These are phyloP conservation scores for Tricholoma flavovirens DNA, from an alignment of 768 basidiomycete species.

Conservation along the genomic window DNA sequence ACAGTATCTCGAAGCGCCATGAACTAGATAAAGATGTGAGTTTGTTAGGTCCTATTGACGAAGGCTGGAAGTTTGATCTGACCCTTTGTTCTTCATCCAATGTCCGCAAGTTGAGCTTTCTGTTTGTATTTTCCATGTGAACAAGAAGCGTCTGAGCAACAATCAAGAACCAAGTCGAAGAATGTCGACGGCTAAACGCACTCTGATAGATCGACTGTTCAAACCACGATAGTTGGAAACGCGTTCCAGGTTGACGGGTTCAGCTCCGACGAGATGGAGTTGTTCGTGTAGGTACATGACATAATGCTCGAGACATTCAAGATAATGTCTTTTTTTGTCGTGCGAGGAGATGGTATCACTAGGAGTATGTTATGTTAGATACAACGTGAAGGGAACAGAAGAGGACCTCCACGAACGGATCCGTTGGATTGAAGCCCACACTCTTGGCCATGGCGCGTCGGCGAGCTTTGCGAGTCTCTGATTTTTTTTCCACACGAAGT, in stretches of 20 bases:
- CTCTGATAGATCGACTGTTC: slow-evolving; percentile 60
- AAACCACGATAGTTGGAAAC: slow-evolving; percentile 49
- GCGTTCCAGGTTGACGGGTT: slow-evolving; percentile 44
- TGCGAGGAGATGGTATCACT: slow-evolving; percentile 75
- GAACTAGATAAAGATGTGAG: slow-evolving; percentile 15
- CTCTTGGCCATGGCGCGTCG: slow-evolving; percentile 52
- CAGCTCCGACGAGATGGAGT: slow-evolving; percentile 41
- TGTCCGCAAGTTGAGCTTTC: slow-evolving; percentile 44
- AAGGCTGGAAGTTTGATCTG: slow-evolving; percentile 8
- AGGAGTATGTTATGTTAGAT: slow-evolving; percentile 3
- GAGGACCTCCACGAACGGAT: slow-evolving; percentile 41
- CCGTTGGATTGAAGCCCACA: slow-evolving; percentile 53
- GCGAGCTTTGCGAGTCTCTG: slow-evolving; percentile 51
- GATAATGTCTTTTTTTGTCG: slow-evolving; percentile 70
- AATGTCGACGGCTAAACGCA: slow-evolving; percentile 19
- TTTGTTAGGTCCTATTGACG: background rate
- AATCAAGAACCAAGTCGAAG: background rate
- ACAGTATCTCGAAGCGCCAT: slow-evolving; percentile 21
- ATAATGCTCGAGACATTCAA: slow-evolving; percentile 70
- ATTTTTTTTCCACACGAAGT: slow-evolving; percentile 19
- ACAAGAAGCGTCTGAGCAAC: slow-evolving; percentile 56
- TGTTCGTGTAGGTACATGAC: slow-evolving; percentile 62
- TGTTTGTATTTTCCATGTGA: slow-evolving; percentile 57
- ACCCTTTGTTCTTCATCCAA: slow-evolving; percentile 54
- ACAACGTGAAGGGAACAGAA: background rate